Percentiles rank a stretch among this genome's conserved stretches.
phyloP scores from a whole-genome alignment of 768 basidiomycete genomes.

The Hygrophorus pudorinus region DNA sequence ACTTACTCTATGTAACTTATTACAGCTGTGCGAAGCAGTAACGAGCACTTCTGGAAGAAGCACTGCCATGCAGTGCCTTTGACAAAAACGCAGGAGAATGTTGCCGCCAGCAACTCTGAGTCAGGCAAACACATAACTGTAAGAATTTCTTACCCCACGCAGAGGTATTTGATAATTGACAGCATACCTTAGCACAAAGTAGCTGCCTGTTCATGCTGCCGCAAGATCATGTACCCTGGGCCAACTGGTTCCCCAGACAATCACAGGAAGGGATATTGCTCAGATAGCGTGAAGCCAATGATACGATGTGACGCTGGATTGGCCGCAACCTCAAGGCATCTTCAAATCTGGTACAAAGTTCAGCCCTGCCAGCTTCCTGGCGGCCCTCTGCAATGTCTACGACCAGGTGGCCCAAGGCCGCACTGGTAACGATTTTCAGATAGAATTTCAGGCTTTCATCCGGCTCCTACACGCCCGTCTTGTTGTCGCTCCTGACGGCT shows the following conservation, averaged over 20 bases:
- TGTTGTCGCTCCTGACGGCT: not conserved
- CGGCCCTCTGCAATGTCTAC: constrained; percentile 1
- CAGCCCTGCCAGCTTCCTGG: not conserved
- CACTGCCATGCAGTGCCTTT: constrained; percentile 3
- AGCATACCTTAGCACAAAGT: too few species aligned
- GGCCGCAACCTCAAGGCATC: not conserved
- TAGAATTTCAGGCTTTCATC: not conserved
- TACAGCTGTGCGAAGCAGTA: constrained; percentile 1
- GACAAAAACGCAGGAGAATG: too few species aligned
- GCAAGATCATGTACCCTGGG: not conserved
- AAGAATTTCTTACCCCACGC: too few species aligned
- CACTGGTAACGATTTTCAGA: not conserved
- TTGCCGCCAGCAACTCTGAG: too few species aligned
- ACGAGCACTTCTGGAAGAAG: constrained; percentile 4
- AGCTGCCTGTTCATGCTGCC: too few species aligned
- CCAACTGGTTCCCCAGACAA: not conserved
- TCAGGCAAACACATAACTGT: too few species aligned
- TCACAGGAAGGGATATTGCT: not conserved
- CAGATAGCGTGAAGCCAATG: not conserved
- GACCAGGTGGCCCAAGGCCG: not conserved
- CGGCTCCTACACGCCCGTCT: not conserved
- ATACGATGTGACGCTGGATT: not conserved
- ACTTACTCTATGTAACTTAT: not conserved
- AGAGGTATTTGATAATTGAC: too few species aligned
- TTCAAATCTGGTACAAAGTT: not conserved